Evolutionary conservation across 2,329 filamentous ascomycete genomes (phyloP).

Genomic region (Fonsecaea nubica): DNA sequence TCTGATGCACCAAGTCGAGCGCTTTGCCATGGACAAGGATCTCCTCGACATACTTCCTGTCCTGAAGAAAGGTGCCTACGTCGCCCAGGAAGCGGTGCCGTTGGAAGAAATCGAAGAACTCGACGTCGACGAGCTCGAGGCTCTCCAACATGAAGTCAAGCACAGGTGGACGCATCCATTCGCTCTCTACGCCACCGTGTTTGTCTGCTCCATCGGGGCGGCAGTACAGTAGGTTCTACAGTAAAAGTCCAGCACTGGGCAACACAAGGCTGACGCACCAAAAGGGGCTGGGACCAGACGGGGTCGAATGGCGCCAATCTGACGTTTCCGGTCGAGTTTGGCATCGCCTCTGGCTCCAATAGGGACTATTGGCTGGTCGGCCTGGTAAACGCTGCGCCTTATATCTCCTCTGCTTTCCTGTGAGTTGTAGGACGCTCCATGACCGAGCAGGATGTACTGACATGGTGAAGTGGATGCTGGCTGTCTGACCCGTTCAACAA

Average conservation of each 20-base stretch:
- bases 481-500: conserved; percentile 48
- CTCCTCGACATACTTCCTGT: conserved; percentile 19
- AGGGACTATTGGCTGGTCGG: conserved; percentile 50
- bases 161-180: conserved; percentile 49
- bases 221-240: conserved; percentile 59
- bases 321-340: conserved; percentile 48
- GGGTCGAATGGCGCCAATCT: conserved; percentile 56
- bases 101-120: conserved; percentile 43
- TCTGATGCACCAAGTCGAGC: conserved; percentile 45
- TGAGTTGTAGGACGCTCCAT: conserved; percentile 30
- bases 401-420: conserved; percentile 39
- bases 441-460: conserved; percentile 48
- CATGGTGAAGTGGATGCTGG: conserved; percentile 42
- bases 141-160: conserved; percentile 44
- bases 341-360: conserved; percentile 40
- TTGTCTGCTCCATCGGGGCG: conserved; percentile 52
- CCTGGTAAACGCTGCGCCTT: conserved; percentile 49
- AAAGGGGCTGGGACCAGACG: conserved; percentile 54
- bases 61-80: conserved; percentile 38
- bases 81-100: conserved; percentile 45
- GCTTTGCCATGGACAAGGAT: conserved; percentile 40
- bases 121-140: conserved; percentile 44
- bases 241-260: conserved; percentile 57
- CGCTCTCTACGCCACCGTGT: conserved; percentile 48
- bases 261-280: conserved; percentile 37